phyloP scores from a whole-genome alignment of 106 monocot species.

The Dendrobium nobile region DNA sequence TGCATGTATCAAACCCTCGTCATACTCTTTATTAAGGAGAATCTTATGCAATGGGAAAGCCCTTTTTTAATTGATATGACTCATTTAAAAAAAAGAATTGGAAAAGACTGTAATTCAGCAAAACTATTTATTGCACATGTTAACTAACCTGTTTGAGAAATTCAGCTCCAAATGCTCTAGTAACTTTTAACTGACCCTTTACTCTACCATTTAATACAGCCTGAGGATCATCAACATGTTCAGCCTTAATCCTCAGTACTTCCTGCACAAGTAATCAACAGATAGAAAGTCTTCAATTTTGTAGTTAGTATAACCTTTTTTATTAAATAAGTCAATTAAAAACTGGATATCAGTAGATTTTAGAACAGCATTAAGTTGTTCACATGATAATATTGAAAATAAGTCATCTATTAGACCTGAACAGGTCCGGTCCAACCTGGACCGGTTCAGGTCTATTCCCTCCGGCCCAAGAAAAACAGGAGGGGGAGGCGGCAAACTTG shows the following conservation, averaged over 20 bases:
- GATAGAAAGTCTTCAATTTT: background rate
- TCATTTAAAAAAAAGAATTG: background rate
- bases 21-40: too few relatives aligned
- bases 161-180: slow-evolving; percentile 95
- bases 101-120: background rate
- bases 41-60: too few relatives aligned
- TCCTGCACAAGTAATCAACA: slow-evolving; percentile 42
- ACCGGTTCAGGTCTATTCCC: too few relatives aligned
- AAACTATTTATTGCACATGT: background rate
- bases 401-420: too few relatives aligned
- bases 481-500: too few relatives aligned
- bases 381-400: background rate
- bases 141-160: slow-evolving; percentile 84
- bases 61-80: background rate
- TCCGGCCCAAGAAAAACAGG: too few relatives aligned
- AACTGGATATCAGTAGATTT: background rate
- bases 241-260: slow-evolving; percentile 72
- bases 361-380: background rate
- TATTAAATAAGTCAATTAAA: background rate
- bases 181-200: slow-evolving; percentile 93
- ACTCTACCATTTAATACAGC: slow-evolving; percentile 89
- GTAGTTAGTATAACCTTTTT: background rate
- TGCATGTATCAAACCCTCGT: too few relatives aligned
- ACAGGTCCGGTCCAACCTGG: too few relatives aligned
- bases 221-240: slow-evolving; percentile 80